Base-by-base conservation (phyloP, 2,329 filamentous ascomycete species). In the Alternaria sp. region DNA sequence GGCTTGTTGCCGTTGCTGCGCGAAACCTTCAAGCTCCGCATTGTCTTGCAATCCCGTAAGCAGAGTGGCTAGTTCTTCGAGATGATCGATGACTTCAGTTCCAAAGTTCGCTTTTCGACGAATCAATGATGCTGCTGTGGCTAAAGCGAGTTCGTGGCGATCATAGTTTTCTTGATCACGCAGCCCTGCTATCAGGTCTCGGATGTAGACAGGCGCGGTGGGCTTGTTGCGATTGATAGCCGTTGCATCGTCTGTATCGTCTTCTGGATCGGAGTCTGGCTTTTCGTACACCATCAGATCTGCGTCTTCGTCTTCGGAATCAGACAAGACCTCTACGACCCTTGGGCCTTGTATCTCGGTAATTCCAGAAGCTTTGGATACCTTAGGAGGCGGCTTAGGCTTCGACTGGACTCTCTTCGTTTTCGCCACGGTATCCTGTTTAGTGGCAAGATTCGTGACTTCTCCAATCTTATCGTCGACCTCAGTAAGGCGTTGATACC, bases 171-270 rank as follows among this genome's bases (percentile, higher is more conserved):
- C 93, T 0, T 88, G 89, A 69, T 97, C 92, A 53, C 92, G 87
- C 3, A 99, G 85, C 73, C 90, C 94, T 8, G 84, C 78, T 58
- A 98, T 89, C 11, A 98, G 85, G 71, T 97, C 93, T 49, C 94
- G 89, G 63, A 97, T 91, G 73, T 98, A 98, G 1, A 99, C 94
- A 1, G 96, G 96, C 0, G 93, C 87, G 61, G 88, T 91, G 21
- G 91, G 88, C 71, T 96, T 97, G 79, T 96, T 90, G 14, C 94
- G 87, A 61, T 92, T 90, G 51, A 98, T 87, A 18, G 97, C 83
- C 0, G 94, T 97, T 6, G 96, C 90, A 71, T 99, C 96, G 41
- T 97, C 94, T 61, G 97, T 94, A 0, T 93, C 95, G 75, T 99
- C 96, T 75, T 96, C 93, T 0, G 89, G 87, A 70, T 99, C 96